phyloP scores from a whole-genome alignment of 179 eudicot species.

The Amaranthus tricolor region DNA sequence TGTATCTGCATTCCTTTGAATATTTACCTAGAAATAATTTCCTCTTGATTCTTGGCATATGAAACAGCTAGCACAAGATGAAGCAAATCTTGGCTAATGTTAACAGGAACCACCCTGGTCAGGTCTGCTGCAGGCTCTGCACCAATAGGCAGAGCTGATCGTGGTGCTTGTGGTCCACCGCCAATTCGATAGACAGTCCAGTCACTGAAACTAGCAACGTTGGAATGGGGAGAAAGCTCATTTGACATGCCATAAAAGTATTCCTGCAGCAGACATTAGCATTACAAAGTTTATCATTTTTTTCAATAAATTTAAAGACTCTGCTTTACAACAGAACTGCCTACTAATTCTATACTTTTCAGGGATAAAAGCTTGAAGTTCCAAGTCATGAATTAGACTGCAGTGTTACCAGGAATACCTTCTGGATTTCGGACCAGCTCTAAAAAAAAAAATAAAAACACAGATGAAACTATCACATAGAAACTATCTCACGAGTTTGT shows the following conservation, averaged over 20 bases:
- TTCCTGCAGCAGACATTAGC: constrained; percentile 49
- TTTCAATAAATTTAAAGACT: not conserved
- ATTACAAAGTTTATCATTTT: constrained; percentile 8
- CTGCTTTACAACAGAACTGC: not conserved
- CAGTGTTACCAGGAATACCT: too few species aligned
- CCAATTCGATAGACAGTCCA: constrained; percentile 70
- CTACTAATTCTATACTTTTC: not conserved
- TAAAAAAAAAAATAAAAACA: not conserved
- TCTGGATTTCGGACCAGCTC: not conserved
- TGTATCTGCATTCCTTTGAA: not conserved
- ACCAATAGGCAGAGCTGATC: constrained; percentile 95
- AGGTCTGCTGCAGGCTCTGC: constrained; percentile 96
- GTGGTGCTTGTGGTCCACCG: constrained; percentile 98
- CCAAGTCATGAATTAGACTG: not conserved
- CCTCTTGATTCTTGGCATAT: constrained; percentile 84
- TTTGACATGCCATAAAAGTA: constrained; percentile 88
- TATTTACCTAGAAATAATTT: constrained; percentile 71
- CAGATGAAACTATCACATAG: not conserved
- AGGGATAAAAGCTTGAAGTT: not conserved
- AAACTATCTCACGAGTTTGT: not conserved
- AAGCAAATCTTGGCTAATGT: constrained; percentile 64
- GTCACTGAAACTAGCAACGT: constrained; percentile 66
- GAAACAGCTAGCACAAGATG: constrained; percentile 89
- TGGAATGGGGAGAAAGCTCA: constrained; percentile 94
- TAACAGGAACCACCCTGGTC: constrained; percentile 71